Conservation (phyloP, 345 rosid species). For the Erysimum cheiranthoides region DNA sequence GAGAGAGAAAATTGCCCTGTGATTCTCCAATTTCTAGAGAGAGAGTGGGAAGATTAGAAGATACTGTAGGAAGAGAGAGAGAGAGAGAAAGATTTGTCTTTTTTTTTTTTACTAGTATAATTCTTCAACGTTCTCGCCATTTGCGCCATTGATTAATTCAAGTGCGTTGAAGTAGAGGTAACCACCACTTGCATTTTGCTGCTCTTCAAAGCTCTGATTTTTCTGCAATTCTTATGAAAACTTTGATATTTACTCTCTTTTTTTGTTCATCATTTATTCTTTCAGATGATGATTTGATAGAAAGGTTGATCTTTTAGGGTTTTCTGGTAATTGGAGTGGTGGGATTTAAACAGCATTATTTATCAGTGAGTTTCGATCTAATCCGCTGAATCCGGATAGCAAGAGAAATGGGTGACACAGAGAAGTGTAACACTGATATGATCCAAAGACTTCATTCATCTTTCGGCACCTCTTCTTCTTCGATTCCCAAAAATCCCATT, state of each 20-base stretch:
- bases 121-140: conserved; percentile 38
- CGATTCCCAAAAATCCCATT: conserved; percentile 55
- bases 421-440: conserved; percentile 63
- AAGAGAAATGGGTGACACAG: conserved; percentile 68
- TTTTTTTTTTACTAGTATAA: not conserved
- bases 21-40: conserved; percentile 33
- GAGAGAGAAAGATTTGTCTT: conserved; percentile 43
- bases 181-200: conserved; percentile 27
- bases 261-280: not conserved
- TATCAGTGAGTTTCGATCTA: not conserved
- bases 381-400: not conserved
- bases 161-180: conserved; percentile 38
- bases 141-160: conserved; percentile 49
- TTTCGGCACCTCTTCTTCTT: conserved; percentile 55
- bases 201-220: conserved; percentile 17
- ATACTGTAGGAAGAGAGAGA: conserved; percentile 43
- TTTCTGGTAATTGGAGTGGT: not conserved
- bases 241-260: not conserved
- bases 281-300: not conserved
- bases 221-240: not conserved
- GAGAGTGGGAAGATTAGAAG: conserved; percentile 12
- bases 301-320: conserved; percentile 26
- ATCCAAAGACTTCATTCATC: conserved; percentile 76
- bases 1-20: conserved; percentile 15
- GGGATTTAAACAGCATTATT: conserved; percentile 30